phyloP scores from a whole-genome alignment of 139 green algal species.

The Gonium pectorale region DNA sequence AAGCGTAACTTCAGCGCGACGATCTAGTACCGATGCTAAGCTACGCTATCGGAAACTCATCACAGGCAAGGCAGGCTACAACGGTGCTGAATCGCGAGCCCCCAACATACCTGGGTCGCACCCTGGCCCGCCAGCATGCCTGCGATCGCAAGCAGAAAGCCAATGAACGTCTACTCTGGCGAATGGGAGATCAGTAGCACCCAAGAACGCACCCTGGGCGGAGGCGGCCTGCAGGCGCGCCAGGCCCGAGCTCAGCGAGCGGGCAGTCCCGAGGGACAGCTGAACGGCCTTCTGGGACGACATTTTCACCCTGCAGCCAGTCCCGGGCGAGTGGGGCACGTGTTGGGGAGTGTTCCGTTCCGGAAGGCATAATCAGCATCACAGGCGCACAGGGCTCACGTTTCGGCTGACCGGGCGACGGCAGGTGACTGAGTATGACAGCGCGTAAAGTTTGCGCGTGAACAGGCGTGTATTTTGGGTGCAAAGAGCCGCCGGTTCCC shows the following conservation, averaged over 20 bases:
- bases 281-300: constrained; percentile 46
- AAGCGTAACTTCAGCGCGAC: too few relatives aligned
- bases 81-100: not conserved
- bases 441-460: too few relatives aligned
- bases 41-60: too few relatives aligned
- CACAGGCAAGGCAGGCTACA: too few relatives aligned
- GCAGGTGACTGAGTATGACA: too few relatives aligned
- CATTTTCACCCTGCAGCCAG: constrained; percentile 30
- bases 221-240: constrained; percentile 34
- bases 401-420: constrained; percentile 4
- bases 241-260: constrained; percentile 31
- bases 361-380: not conserved
- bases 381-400: not conserved
- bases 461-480: too few relatives aligned
- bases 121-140: constrained; percentile 31
- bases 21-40: too few relatives aligned
- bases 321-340: not conserved
- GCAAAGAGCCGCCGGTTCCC: too few relatives aligned
- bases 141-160: not conserved
- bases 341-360: constrained; percentile 7
- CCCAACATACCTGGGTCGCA: constrained; percentile 24
- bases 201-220: constrained; percentile 19
- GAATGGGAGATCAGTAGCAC: too few relatives aligned
- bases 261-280: constrained; percentile 35
- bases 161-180: too few relatives aligned